Evolutionary conservation across 805 yeast genomes (phyloP).

Genomic region (Saccharomycopsis malanga): DNA sequence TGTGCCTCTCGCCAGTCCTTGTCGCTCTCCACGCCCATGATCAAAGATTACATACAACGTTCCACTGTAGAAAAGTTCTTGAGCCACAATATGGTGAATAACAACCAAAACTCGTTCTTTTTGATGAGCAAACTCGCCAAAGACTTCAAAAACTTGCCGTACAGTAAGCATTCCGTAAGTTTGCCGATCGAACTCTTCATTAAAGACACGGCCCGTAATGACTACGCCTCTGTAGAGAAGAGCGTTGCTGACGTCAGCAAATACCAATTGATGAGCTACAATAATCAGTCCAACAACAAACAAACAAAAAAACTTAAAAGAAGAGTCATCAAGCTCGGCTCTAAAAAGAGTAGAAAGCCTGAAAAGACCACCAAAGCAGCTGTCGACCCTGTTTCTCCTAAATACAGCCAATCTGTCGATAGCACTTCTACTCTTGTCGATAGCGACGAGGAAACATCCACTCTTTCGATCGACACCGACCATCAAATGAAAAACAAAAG

Average conservation of each 20-base stretch:
- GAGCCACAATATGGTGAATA: constrained; percentile 11
- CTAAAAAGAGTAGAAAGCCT: constrained; percentile 2
- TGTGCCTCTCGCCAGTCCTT: constrained; percentile 75
- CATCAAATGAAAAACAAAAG: constrained; percentile 17
- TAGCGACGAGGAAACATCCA: constrained; percentile 1
- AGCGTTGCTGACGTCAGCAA: constrained; percentile 19
- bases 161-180: constrained; percentile 14
- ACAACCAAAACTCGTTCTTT: constrained; percentile 15
- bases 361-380: neutral
- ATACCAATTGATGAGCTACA: constrained; percentile 20
- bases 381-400: neutral
- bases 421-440: constrained; percentile 1
- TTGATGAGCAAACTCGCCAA: constrained; percentile 11
- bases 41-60: constrained; percentile 52
- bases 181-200: constrained; percentile 19
- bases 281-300: constrained; percentile 15
- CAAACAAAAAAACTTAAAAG: constrained; percentile 25
- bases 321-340: constrained; percentile 26
- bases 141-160: constrained; percentile 13
- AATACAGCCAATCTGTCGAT: constrained; percentile 1
- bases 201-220: neutral
- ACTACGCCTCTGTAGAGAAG: constrained; percentile 15
- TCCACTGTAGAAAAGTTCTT: constrained; percentile 35
- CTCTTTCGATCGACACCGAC: constrained; percentile 6
- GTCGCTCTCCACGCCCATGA: constrained; percentile 55